These are phyloP conservation scores for Gamarada debralockiae DNA, from an alignment of 495 filamentous ascomycete species.

Conservation along the genomic window DNA sequence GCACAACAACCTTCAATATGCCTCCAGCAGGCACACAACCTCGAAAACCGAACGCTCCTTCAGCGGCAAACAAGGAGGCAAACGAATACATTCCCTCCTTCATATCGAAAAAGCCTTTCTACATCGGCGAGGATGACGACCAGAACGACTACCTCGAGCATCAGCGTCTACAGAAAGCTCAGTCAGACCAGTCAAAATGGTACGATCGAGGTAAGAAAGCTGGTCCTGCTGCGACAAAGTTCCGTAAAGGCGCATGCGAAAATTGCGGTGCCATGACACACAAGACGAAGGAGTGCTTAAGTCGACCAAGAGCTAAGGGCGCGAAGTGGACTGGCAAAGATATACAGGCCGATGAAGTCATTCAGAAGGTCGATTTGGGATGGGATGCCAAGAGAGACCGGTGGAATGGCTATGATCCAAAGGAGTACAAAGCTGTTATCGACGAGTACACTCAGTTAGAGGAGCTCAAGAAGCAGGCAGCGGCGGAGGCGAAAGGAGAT, in stretches of 20 bases:
- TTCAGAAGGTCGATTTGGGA: slow-evolving; percentile 78
- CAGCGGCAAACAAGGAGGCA: slow-evolving; percentile 65
- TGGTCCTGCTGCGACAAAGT: slow-evolving; percentile 87
- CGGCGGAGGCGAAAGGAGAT: slow-evolving; percentile 35
- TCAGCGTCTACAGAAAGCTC: slow-evolving; percentile 78
- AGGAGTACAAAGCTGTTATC: slow-evolving; percentile 79
- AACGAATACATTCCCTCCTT: slow-evolving; percentile 99
- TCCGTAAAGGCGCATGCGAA: slow-evolving; percentile 94
- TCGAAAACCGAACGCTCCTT: slow-evolving; percentile 36
- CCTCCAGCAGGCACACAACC: slow-evolving; percentile 29
- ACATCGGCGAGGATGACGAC: slow-evolving; percentile 75
- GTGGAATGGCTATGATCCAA: slow-evolving; percentile 94
- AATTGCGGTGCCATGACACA: slow-evolving; percentile 98
- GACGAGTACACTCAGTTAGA: slow-evolving; percentile 87
- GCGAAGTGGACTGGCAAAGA: slow-evolving; percentile 90
- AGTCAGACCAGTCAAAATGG: slow-evolving; percentile 75
- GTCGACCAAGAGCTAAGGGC: slow-evolving; percentile 82
- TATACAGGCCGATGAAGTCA: slow-evolving; percentile 88
- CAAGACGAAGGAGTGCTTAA: slow-evolving; percentile 90
- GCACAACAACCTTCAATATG: slow-evolving; percentile 13
- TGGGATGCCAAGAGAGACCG: slow-evolving; percentile 99
- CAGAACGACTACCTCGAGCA: slow-evolving; percentile 92
- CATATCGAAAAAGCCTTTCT: slow-evolving; percentile 98
- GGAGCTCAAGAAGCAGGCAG: slow-evolving; percentile 61
- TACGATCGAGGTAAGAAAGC: slow-evolving; percentile 81